A percentile compares a stretch with the other conserved stretches of the same genome.
These are phyloP conservation scores for Aspergillus sp. DNA, from an alignment of 2,329 filamentous ascomycete species.

Conservation along the genomic window DNA sequence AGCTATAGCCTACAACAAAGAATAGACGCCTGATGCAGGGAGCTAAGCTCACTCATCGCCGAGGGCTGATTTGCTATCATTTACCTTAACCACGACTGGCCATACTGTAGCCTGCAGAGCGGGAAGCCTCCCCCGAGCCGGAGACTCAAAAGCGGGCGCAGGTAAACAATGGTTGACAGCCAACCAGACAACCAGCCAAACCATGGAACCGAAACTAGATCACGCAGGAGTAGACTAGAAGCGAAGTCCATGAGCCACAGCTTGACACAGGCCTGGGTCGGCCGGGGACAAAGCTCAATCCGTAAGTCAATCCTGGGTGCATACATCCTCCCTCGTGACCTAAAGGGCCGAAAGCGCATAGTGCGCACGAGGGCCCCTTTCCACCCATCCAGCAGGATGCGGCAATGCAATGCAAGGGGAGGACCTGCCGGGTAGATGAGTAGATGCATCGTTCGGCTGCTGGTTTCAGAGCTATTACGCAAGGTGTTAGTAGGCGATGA, in stretches of 20 bases:
- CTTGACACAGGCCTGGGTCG: background rate
- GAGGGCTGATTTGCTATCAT: background rate
- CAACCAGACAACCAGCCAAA: background rate
- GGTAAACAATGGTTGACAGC: background rate
- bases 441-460: background rate
- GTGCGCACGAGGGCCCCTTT: constrained; percentile 16
- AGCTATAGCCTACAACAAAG: background rate
- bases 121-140: background rate
- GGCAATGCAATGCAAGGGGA: constrained; percentile 22
- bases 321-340: constrained; percentile 20
- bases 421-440: constrained; percentile 1
- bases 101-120: background rate
- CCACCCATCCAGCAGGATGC: background rate
- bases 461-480: constrained; percentile 9
- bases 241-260: background rate
- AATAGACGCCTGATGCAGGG: background rate
- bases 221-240: background rate
- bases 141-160: background rate
- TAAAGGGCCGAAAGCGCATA: background rate
- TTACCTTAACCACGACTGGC: background rate
- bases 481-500: constrained; percentile 23
- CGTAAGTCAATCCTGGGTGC: background rate
- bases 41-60: background rate
- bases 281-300: background rate
- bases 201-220: constrained; percentile 13